Evolutionary conservation across 2,329 filamentous ascomycete genomes (phyloP).

Genomic region (Trichoderma polysporum): DNA sequence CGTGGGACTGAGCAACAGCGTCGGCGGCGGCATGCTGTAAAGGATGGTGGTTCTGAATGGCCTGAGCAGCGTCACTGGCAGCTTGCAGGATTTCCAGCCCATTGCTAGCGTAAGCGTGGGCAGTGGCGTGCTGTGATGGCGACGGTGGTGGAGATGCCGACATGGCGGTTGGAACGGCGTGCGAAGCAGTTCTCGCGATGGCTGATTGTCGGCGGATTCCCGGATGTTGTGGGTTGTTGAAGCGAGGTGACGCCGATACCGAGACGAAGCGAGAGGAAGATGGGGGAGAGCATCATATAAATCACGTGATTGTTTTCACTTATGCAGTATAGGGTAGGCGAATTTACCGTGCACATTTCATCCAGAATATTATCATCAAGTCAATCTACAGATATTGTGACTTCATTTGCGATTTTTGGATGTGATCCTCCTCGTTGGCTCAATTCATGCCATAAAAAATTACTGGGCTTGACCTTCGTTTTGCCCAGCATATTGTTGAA

Average conservation of each 20-base stretch:
- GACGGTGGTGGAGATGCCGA: conserved; percentile 29
- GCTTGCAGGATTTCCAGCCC: conserved; percentile 48
- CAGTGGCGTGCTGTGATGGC: conserved; percentile 31
- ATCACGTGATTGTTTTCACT: not conserved
- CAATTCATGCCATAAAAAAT: no score
- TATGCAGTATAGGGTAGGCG: not conserved
- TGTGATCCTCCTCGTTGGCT: no score
- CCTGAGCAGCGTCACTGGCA: conserved; percentile 45
- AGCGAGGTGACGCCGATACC: conserved; percentile 41
- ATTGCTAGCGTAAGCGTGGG: conserved; percentile 47
- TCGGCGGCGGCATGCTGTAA: conserved; percentile 42
- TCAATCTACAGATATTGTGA: no score
- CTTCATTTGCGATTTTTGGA: no score
- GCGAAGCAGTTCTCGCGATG: conserved; percentile 33
- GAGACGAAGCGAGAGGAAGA: conserved; percentile 10
- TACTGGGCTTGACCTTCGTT: no score
- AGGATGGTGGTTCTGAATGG: conserved; percentile 39
- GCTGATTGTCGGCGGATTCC: conserved; percentile 46
- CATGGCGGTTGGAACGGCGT: conserved; percentile 23
- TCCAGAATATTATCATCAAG: no score
- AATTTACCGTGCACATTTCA: no score
- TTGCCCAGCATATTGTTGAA: no score
- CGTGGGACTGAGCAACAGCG: conserved; percentile 30
- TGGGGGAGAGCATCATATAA: not conserved
- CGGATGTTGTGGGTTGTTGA: conserved; percentile 39